Base-by-base conservation (phyloP, 306 rosid species). In the Begonia loranthoides region DNA sequence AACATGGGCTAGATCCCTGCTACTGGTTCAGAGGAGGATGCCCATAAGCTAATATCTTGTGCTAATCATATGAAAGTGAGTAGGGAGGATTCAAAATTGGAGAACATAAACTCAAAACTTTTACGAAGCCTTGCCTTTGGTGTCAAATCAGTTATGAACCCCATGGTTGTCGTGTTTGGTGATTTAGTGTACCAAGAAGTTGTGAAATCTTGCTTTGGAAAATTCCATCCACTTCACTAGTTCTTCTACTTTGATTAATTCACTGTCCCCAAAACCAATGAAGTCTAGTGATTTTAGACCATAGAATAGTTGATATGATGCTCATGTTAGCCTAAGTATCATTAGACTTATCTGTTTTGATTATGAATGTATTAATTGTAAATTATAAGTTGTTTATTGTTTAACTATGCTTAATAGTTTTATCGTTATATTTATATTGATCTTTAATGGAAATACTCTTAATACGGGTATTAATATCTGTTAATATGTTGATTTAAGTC, bases 81-180 rank as follows among this genome's bases (percentile, higher is more conserved):
- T 47, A 34, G 50, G 58, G 83, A 74, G 41, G 93, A 84, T 57
- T 79, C 72, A 17, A 77, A 71, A 54, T 49, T 84, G 44, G 87
- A 84, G 10, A 89, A 88, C 59, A 68, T 84, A 15, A 82, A 82
- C 57, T 75, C 87, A 15, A 89, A 84, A 65, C 82, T 89, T 63
- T 43, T 89, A 56, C 69, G 78, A 39, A 72, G 73, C 57, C 79
- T 89, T 62, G 84, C 97, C 55, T 89, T 77, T 67, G 97, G 97
- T 59, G 87, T 95, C 43, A 79, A 60, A 79, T 95, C 97, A 2
- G 95, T 82, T 9, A 69, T 89, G 64, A 89, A 79, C 61, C 95
- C 97, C 45, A 84, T 84, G 97, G 95, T 95, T 69, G 93, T 95
- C 43, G 84, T 89, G 95, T 82, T 89, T 71, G 97, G 97, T 58